Base-by-base conservation (phyloP, 2,329 filamentous ascomycete genomes). In the Pestalotiopsis sp. region DNA sequence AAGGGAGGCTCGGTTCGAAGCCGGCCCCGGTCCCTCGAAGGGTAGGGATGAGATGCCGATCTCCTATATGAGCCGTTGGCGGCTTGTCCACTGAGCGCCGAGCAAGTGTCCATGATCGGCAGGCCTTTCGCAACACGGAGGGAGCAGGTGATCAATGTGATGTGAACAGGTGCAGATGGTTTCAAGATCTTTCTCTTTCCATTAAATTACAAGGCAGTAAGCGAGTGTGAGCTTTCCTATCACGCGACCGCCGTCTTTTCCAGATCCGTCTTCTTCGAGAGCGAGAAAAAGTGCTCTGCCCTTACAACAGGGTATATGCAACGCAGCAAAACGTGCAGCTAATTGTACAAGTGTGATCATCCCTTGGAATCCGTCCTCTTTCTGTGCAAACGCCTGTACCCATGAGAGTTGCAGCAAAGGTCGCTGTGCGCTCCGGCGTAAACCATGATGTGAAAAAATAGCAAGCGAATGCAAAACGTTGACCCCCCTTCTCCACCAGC, bases 181-280 rank as follows among this genome's bases (percentile, higher is more conserved):
- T 66, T 36, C 38, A 39, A 63, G 60, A 61, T 66, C 14, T 31
- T 57, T 65, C 64, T 69, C 64, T 69, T 36, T 67, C 49, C 52
- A 69, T 69, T 69, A 69, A 41, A 67, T 67, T 69, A 69, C 66
- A 69, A 55, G 68, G 66, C 68, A 69, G 66, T 69, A 69, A 52
- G 68, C 68, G 68, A 69, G 66, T 69, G 68, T 69, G 65, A 64
- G 60, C 23, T 57, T 62, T 69, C 66, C 63, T 23, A 49, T 69
- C 68, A 67, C 52, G 41, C 59, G 65, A 67, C 65, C 39, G 31
- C 65, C 45, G 9, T 65, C 27, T 59, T 55, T 49, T 25, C 31
- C 63, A 65, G 65, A 58, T 41, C 31, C n/a, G 39, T 36, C 57
- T 27, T 62, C 59, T 52, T 63, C 25, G n/a, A 59, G 60, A 64